These are phyloP conservation scores for Xerocomus minutiporus DNA, from an alignment of 1,284 basidiomycete species.

Conservation along the genomic window DNA sequence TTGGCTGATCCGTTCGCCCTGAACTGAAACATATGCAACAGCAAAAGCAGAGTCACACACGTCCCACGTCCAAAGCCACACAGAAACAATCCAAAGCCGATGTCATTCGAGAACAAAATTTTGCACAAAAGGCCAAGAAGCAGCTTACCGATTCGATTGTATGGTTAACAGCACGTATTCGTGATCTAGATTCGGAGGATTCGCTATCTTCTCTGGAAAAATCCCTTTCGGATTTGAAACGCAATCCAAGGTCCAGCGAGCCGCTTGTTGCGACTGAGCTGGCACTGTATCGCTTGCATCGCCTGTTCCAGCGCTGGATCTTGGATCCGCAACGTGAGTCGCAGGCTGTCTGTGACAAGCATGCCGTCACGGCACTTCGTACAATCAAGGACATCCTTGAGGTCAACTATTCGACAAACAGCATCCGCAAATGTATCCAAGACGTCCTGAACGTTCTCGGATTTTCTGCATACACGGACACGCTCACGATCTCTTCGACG, in stretches of 20 bases:
- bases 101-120: constrained; percentile 27
- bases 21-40: not conserved
- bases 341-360: constrained; percentile 39
- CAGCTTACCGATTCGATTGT: constrained; percentile 16
- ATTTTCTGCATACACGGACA: constrained; percentile 37
- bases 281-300: constrained; percentile 48
- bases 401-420: constrained; percentile 34
- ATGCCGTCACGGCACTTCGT: constrained; percentile 43
- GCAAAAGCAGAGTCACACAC: constrained; percentile 17
- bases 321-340: constrained; percentile 38
- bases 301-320: constrained; percentile 51
- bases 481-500: constrained; percentile 21
- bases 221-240: constrained; percentile 35
- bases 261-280: constrained; percentile 48
- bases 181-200: constrained; percentile 33
- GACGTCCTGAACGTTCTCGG: constrained; percentile 43
- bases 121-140: constrained; percentile 24
- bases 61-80: constrained; percentile 10
- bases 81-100: constrained; percentile 26
- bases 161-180: constrained; percentile 22
- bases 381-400: constrained; percentile 44
- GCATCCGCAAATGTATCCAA: constrained; percentile 37
- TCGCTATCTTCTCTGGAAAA: constrained; percentile 21
- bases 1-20: not conserved
- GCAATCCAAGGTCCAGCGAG: constrained; percentile 36